Evolutionary conservation across 768 basidiomycete species (phyloP).

Genomic region (Daedalea quercina): DNA sequence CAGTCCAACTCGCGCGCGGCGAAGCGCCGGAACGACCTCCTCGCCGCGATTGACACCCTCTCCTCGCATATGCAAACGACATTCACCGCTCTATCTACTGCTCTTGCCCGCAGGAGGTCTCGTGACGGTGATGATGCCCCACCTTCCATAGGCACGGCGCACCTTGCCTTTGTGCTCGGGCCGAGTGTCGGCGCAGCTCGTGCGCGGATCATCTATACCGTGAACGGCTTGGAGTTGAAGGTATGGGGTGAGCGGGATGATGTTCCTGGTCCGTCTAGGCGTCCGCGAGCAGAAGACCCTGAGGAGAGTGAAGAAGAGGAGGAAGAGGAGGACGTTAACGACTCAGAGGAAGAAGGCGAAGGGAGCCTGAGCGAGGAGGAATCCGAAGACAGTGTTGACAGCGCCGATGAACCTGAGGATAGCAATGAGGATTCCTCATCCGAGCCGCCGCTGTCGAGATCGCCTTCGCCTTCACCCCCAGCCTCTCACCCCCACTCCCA

Average conservation of each 20-base stretch:
- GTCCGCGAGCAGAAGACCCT: not conserved
- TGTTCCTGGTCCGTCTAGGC: not conserved
- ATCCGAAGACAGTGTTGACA: slow-evolving; percentile 9
- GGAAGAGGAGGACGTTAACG: slow-evolving; percentile 10
- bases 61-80: slow-evolving; percentile 70
- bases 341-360: slow-evolving; percentile 8
- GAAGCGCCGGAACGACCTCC: slow-evolving; percentile 55
- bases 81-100: slow-evolving; percentile 64
- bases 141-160: slow-evolving; percentile 27
- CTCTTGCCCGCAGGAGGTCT: slow-evolving; percentile 36
- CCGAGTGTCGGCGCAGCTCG: slow-evolving; percentile 57
- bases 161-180: slow-evolving; percentile 61
- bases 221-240: slow-evolving; percentile 58
- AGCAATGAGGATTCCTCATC: slow-evolving; percentile 12
- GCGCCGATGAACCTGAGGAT: slow-evolving; percentile 9
- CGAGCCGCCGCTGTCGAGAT: slow-evolving; percentile 22
- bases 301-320: slow-evolving; percentile 5
- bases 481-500: not conserved
- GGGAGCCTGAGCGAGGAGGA: slow-evolving; percentile 7
- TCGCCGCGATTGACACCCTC: slow-evolving; percentile 64
- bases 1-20: slow-evolving; percentile 44
- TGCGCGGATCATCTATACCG: slow-evolving; percentile 51
- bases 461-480: slow-evolving; percentile 9
- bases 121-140: not conserved
- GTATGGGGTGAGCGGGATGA: slow-evolving; percentile 19